A percentile compares a stretch with the other conserved stretches of the same genome.
phyloP scores from a whole-genome alignment of 169 alveolate species.

The Amoebophrya sp. region DNA sequence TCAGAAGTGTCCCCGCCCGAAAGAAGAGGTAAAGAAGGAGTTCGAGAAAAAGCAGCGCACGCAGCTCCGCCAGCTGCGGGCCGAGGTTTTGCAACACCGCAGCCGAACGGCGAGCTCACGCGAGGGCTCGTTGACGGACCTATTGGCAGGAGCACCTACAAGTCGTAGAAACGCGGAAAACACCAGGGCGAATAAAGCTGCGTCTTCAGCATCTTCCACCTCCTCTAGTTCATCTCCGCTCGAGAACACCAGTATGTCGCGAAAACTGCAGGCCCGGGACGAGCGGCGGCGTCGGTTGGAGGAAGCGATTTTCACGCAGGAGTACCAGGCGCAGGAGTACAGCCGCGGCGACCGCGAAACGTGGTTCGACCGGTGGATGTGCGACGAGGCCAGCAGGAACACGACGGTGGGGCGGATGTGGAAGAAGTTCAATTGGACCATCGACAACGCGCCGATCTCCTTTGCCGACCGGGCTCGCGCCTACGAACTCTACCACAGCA shows the following conservation, averaged over 20 bases:
- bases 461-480: constrained; percentile 22
- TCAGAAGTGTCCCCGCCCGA: neutral
- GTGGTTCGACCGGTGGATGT: neutral
- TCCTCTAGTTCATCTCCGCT: too few relatives aligned
- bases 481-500: neutral
- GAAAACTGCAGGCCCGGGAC: neutral
- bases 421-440: neutral
- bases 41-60: neutral
- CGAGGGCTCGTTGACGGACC: neutral
- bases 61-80: neutral
- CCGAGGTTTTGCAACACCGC: neutral
- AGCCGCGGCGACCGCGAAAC: neutral
- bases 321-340: neutral
- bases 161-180: too few relatives aligned
- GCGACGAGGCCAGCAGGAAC: neutral
- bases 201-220: too few relatives aligned
- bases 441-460: neutral
- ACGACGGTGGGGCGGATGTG: neutral
- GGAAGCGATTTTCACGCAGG: neutral
- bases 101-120: neutral
- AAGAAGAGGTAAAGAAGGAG: neutral
- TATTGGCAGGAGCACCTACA: too few relatives aligned
- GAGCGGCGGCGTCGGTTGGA: neutral
- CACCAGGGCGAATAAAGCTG: too few relatives aligned
- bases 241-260: too few relatives aligned